phyloP scores from a whole-genome alignment of 1,284 basidiomycete species.

The Inonotus obliquus region DNA sequence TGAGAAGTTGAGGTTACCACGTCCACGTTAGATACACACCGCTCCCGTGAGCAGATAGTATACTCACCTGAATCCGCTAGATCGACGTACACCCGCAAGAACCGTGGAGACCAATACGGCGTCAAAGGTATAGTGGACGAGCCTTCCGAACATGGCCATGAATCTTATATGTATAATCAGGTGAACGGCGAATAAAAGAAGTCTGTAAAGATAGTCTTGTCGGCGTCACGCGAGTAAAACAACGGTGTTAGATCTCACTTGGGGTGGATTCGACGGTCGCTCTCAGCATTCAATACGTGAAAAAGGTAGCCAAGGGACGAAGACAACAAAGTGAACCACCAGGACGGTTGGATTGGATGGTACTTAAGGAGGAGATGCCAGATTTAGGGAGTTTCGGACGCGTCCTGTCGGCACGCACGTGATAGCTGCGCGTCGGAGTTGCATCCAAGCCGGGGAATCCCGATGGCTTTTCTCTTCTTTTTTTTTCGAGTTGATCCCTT shows the following conservation, averaged over 20 bases:
- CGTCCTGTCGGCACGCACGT: background rate
- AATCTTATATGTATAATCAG: background rate
- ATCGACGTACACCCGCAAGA: conserved; percentile 86
- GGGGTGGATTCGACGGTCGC: background rate
- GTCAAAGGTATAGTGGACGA: conserved; percentile 84
- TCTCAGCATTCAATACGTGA: background rate
- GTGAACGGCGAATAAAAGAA: background rate
- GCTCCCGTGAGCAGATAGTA: background rate
- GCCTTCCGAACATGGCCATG: conserved; percentile 51
- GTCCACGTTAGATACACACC: background rate
- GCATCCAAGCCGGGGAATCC: background rate
- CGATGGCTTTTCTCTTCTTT: background rate
- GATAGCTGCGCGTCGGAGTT: background rate
- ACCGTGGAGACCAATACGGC: conserved; percentile 85
- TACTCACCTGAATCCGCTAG: conserved; percentile 85
- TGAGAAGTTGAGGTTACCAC: background rate
- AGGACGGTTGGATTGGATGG: background rate
- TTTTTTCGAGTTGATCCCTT: background rate
- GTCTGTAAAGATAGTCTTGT: background rate
- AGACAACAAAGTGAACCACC: background rate
- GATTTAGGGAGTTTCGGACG: background rate
- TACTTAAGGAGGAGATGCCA: background rate
- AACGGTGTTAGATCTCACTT: background rate
- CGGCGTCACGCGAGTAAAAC: background rate
- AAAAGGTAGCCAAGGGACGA: background rate